Evolutionary conservation across 2,329 filamentous ascomycete species (phyloP), one percentile per base, ranked within the genome.

Genomic region (Madurella fahalii): DNA sequence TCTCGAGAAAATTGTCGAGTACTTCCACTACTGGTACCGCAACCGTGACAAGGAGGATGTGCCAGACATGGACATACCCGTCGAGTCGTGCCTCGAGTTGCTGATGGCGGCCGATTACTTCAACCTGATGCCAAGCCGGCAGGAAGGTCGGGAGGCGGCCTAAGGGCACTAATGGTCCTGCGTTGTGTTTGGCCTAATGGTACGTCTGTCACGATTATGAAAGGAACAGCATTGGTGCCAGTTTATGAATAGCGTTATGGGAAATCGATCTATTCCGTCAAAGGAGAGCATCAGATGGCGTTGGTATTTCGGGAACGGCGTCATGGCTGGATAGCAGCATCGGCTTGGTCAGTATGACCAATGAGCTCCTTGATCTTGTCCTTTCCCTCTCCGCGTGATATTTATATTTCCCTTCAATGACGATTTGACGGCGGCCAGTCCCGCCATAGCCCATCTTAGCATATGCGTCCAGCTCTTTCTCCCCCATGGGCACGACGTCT

Each of bases 21-120:
- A 92, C 72, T 85, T 91, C 58, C 88, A 90, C 68, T 92, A 91
- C 74, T 88, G 87, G 75, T 85, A 90, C 71, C 86, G 85, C 65
- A 80, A 89, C 71, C 79, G 80, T 49, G 80, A 90, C 61, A 77
- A 77, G 61, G 84, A 86, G 62, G 84, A 90, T 63, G 87, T 91
- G 17, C 84, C 86, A 4, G 89, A 93, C 65, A 87, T 91, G 84
- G 87, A 91, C 15, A 86, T 92, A 55, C 87, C 87, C 12, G 82
- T 87, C 31, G 87, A 92, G 72, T 74, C 92, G 47, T 91, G 87
- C 63, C 76, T 93, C 42, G 88, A 92, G 73, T 70, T 93, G 57
- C 72, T 93, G 60, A 85, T 87, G 73, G 89, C 87, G 13, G 87
- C 88, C 25, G 87, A 92, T 72, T 93, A 83, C 74, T 92, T 60